Evolutionary conservation across 2,329 filamentous ascomycete species (phyloP), one percentile per base, ranked within the genome.

Genomic region (Xylaria sp.): DNA sequence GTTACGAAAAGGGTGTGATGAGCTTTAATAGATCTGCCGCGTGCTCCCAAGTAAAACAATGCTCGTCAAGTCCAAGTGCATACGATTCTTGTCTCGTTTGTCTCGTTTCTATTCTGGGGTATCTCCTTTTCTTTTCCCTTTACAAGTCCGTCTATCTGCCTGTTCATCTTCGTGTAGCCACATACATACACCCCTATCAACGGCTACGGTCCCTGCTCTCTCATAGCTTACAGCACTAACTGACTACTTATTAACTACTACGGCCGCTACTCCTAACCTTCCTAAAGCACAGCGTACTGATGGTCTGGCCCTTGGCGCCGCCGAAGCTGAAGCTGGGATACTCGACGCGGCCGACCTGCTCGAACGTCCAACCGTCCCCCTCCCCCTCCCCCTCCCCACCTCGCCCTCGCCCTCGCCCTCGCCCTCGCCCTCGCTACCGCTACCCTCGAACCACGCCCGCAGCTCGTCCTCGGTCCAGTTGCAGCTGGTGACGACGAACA

Each of bases 391-490:
- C 52, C 1, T 46, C 47, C 7, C 17, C 54, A 20, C 38, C 39
- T 26, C 39, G 21, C 2, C 7, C 18, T 7, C 34, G 20, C 41
- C 17, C 18, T 37, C 24, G 42, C 38, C 56, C 22, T 3, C 50
- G 57, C 4, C 68, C 64, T 44, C 70, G 19, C 45, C 52, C 24
- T 57, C 63, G 44, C 20, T 26, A 8, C 61, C 63, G 22, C 61
- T 72, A 2, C 72, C 76, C 46, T 81, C 85, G 69, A 97, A 94
- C 92, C 93, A 97, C 16, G 74, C 75, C 56, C 81, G 78, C 65
- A 99, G 74, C 77, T 99, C 94, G 39, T 86, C 83, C 76, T 94
- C 92, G 1, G 93, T 97, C 94, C 94, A 99, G 74, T 99, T 99
- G 72, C 94, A 99, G 72, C 92, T 97, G 50, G 94, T 97, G 49